Base-by-base conservation (phyloP, 1,284 basidiomycete genomes). In the Volvariella surrecta region DNA sequence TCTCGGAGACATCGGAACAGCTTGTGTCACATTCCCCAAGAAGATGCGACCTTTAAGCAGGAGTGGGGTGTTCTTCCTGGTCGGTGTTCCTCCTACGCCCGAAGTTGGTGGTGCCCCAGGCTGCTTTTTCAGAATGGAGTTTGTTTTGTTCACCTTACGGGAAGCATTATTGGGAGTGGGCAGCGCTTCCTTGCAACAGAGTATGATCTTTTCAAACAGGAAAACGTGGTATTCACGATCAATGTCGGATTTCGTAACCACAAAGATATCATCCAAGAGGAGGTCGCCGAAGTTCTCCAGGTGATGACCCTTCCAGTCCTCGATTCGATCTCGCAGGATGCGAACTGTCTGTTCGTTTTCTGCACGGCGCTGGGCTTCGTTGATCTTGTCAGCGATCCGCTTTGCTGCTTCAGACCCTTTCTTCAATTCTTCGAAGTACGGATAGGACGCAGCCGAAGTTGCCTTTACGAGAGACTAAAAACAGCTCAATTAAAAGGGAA, bases 261-360 rank as follows among this genome's bases (percentile, higher is more conserved):
- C 82, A 63, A 99, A 99, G 47, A 92, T 78, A 60, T 98, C 95
- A 58, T 97, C 92, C 17, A 98, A 79, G 30, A 95, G 74, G 38
- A 99, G 81, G 49, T 87, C 79, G 48, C 96, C 96, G 54, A 99
- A 99, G 53, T 90, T 88, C 53, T 82, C 81, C 35, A 97, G 75
- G 58, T 95, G 89, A 65, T 99, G 96, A 4, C 95, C 95, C 63
- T 99, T 99, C 96, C 96, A 99, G 62, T 99, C 95, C 52, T 96
- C 93, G 41, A 99, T 93, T 28, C 96, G 83, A 30, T 71, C 71
- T 50, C 86, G 77, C n/a, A 99, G 76, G 57, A 89, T 89, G 61
- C 87, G 80, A 44, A 97, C 92, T 1, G 92, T 92, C 53, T 82
- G 81, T 37, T 79, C 67, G 54, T 96, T 96, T 64, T 91, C 89